Conservation (phyloP, 225 moss, liverwort and hornwort genomes). For the Climacium dendroides region DNA sequence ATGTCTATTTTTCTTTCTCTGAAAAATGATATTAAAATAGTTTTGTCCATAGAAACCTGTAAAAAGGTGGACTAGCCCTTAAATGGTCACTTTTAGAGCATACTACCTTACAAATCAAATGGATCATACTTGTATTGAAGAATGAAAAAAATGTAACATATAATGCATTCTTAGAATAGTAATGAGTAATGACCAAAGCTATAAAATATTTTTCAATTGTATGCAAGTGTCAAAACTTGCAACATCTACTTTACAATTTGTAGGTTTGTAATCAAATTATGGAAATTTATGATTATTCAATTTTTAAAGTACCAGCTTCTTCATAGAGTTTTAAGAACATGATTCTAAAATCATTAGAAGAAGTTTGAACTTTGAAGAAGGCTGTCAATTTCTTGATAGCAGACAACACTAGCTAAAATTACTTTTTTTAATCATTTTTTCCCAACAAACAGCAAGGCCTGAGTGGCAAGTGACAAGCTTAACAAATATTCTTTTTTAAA, state of each 20-base stretch:
- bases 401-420: too few species aligned
- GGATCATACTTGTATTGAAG: background rate
- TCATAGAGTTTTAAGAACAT: background rate
- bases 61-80: too few species aligned
- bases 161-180: rapidly evolving
- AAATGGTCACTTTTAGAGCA: too few species aligned
- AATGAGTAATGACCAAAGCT: background rate
- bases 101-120: background rate
- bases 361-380: too few species aligned
- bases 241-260: background rate
- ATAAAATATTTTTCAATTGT: background rate
- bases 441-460: too few species aligned
- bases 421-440: too few species aligned
- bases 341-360: background rate
- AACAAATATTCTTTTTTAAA: too few species aligned
- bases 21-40: too few species aligned
- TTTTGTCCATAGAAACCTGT: too few species aligned
- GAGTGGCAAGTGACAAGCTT: too few species aligned
- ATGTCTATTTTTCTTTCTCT: too few species aligned
- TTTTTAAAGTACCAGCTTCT: background rate
- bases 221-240: background rate
- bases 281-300: background rate
- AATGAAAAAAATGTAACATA: background rate
- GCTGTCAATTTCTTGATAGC: too few species aligned
- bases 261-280: background rate